Conservation (phyloP, 306 rosid genomes). For the Betula pendula region DNA sequence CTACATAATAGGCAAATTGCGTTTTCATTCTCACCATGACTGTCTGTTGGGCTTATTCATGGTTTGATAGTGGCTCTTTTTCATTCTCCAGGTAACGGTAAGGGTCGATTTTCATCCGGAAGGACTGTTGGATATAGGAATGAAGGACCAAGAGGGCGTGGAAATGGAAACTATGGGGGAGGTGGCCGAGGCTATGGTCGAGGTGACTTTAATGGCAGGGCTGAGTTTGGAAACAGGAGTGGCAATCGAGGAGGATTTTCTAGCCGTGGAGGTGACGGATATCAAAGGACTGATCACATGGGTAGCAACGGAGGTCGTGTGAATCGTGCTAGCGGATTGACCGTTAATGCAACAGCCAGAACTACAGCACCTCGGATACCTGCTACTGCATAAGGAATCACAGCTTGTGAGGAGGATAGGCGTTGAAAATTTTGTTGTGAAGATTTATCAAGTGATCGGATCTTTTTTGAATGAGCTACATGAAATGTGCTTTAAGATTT, state of each 20-base stretch:
- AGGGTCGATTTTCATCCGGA: conserved; percentile 59
- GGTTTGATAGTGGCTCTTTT: conserved; percentile 13
- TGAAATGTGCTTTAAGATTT: conserved; percentile 29
- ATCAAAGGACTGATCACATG: conserved; percentile 51
- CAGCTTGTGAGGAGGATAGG: conserved; percentile 4
- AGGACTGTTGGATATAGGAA: conserved; percentile 59
- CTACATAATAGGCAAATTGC: background rate
- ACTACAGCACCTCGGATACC: conserved; percentile 45
- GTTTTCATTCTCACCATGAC: background rate
- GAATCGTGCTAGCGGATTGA: conserved; percentile 51
- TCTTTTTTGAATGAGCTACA: conserved; percentile 33
- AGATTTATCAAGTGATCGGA: conserved; percentile 28
- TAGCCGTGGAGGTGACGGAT: conserved; percentile 64
- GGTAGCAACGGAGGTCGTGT: conserved; percentile 49
- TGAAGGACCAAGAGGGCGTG: conserved; percentile 80
- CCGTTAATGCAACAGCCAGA: conserved; percentile 45
- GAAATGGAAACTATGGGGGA: conserved; percentile 65
- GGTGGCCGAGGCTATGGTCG: conserved; percentile 72
- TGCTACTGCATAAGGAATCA: conserved; percentile 59
- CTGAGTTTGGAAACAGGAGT: conserved; percentile 59
- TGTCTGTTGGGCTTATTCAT: background rate
- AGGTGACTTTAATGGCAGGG: conserved; percentile 50
- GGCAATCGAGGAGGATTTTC: conserved; percentile 54
- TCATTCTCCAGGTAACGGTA: conserved; percentile 50
- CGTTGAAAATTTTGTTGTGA: conserved; percentile 23